Base-by-base conservation (phyloP, 306 rosid genomes). In the Medicago arabica region DNA sequence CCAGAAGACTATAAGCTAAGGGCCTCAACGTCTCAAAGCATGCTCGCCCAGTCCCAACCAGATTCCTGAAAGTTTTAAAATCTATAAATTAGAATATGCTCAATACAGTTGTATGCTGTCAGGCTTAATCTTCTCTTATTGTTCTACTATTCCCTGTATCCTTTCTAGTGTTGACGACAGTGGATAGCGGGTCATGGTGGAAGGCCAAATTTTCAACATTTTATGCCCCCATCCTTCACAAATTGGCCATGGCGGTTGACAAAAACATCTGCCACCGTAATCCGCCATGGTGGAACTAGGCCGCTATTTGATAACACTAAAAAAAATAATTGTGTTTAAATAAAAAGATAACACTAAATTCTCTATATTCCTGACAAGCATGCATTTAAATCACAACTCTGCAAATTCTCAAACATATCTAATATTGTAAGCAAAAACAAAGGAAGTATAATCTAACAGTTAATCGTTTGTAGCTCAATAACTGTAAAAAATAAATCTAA, bases 1-100 rank as follows among this genome's bases (percentile, higher is more conserved):
- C 99, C 70, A 96, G 85, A 77, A 96, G 87, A 87, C 98, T 96
- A 79, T 92, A 96, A 77, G 99, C 99, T 87, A 96, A 82, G 51
- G 99, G 99, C 75, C 99, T 87, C 86, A 92, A 77, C 1, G 98
- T 89, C 89, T 96, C 99, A 80, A 92, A 96, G 92, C 99, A 96
- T 57, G 99, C 98, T 58, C 97, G 88, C 53, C 99, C 99, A 71
- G 92, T 86, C 80, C 99, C 99, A 74, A 96, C 98, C 61, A 96
- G 86, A 81, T 90, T 97, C 90, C 99, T 96, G 81, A 62, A 81
- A 81, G 17, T 71, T 69, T 49, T 38, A 78, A 43, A 34, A 67
- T 65, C 14, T 69, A 74, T 64, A 41, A 51, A 67, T 81, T 75
- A 85, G 64, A 65, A 70, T 73, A 68, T 19, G 65, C 61, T 69